A percentile compares a stretch with the other conserved stretches of the same genome.
Evolutionary conservation across 257 asterid species (phyloP).

Genomic region (Gentiana dahurica): DNA sequence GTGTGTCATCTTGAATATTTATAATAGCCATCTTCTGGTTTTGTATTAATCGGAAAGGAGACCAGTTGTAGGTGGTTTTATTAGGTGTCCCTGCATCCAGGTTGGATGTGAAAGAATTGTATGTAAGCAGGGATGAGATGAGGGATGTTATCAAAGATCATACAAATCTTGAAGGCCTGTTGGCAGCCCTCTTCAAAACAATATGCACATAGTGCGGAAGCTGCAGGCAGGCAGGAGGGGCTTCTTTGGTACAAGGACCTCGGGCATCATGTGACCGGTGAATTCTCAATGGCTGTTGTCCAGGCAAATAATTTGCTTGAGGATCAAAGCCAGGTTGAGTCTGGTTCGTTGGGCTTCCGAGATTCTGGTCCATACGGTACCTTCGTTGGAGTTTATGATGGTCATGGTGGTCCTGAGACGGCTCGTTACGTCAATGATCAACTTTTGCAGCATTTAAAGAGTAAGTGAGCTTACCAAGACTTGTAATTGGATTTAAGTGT

Average conservation of each 20-base stretch:
- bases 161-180: slow-evolving; percentile 36
- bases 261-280: slow-evolving; percentile 39
- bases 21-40: not conserved
- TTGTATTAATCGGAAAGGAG: slow-evolving; percentile 9
- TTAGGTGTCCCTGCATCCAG: slow-evolving; percentile 27
- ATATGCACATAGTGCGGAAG: slow-evolving; percentile 24
- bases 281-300: slow-evolving; percentile 45
- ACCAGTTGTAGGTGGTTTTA: slow-evolving; percentile 4
- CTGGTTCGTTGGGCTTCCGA: slow-evolving; percentile 33
- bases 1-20: not conserved
- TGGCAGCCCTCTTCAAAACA: slow-evolving; percentile 29
- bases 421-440: slow-evolving; percentile 33
- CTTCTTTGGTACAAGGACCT: slow-evolving; percentile 41
- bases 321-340: slow-evolving; percentile 50
- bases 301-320: slow-evolving; percentile 47
- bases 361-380: slow-evolving; percentile 47
- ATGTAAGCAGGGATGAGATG: slow-evolving; percentile 41
- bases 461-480: slow-evolving; percentile 15
- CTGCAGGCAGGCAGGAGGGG: slow-evolving; percentile 44
- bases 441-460: slow-evolving; percentile 33
- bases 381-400: slow-evolving; percentile 40
- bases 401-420: slow-evolving; percentile 53
- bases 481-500: too few relatives aligned
- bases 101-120: slow-evolving; percentile 38
- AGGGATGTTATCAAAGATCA: slow-evolving; percentile 52